These are phyloP conservation scores for Pyrenopolyporus hunteri DNA, from an alignment of 495 filamentous ascomycete genomes.

Conservation along the genomic window DNA sequence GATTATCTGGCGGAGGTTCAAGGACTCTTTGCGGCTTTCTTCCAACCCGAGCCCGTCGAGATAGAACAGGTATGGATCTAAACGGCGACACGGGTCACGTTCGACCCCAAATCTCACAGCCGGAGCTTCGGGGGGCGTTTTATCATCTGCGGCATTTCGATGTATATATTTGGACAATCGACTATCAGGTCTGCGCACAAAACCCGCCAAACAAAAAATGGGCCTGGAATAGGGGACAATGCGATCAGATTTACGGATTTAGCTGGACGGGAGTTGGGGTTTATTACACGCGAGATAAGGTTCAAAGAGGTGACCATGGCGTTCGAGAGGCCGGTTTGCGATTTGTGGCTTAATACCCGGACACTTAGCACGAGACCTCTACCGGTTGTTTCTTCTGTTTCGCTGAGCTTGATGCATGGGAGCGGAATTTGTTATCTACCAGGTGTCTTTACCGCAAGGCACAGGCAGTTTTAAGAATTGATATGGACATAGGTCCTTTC, in stretches of 20 bases:
- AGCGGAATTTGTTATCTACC: constrained; percentile 14
- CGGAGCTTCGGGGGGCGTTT: constrained; percentile 5
- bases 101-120: constrained; percentile 18
- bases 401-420: not conserved
- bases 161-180: constrained; percentile 44
- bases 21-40: constrained; percentile 61
- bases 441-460: constrained; percentile 17
- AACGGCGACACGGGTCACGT: not conserved
- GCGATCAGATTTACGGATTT: constrained; percentile 31
- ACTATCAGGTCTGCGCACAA: constrained; percentile 33
- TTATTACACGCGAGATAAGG: constrained; percentile 29
- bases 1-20: constrained; percentile 88
- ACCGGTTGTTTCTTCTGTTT: constrained; percentile 36
- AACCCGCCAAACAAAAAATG: constrained; percentile 12
- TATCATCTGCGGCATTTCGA: constrained; percentile 33
- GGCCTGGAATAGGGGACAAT: constrained; percentile 26
- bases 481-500: constrained; percentile 23
- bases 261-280: constrained; percentile 28
- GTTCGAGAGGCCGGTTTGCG: constrained; percentile 33
- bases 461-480: constrained; percentile 7
- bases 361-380: constrained; percentile 25
- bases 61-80: constrained; percentile 42
- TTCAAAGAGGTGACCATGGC: constrained; percentile 31
- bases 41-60: constrained; percentile 32
- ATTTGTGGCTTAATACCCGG: constrained; percentile 32